Evolutionary conservation across 257 asterid genomes (phyloP), one percentile per base, ranked within the genome.

Genomic region (Solanum piurae): DNA sequence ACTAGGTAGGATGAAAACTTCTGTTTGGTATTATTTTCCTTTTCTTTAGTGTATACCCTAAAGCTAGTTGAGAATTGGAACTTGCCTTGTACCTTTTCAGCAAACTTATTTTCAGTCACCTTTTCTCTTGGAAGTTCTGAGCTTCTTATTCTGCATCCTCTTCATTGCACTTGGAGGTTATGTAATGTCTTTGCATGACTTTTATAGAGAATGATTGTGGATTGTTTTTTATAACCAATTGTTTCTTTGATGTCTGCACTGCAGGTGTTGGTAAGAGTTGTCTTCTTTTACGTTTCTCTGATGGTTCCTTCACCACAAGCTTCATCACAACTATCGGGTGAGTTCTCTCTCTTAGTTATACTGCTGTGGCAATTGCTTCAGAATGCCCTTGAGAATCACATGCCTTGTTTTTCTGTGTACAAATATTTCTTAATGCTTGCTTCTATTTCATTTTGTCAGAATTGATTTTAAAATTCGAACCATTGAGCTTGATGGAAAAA

Each of bases 191-290:
- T 8, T 40, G 14, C 40, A 64, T 23, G 42, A 52, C 42, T 16
- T 73, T n/a, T 75, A 29, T 20, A 73, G 33, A n/a, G 27, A 34
- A 34, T 38, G 36, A 34, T 31, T 9, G 34, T 44, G 29, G 29
- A 58, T 55, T 25, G 49, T 42, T 18, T 36, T 20, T 25, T 52
- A 52, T 55, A 16, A 58, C 25, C 62, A 33, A 46, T 23, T 80
- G 49, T 79, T 66, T 58, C 27, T 73, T 42, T 42, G 68, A 29
- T 86, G 16, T 34, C 14, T 9, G 12, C 40, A 10, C 7, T 72
- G 55, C 88, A 90, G 92, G 92, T 83, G 92, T 90, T 75, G 92
- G 92, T 31, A 90, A 90, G 92, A 90, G 92, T 90, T 90, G 92
- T 86, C 91, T 90, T 36, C 92, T 90, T 40, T 60, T 90, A 87